Evolutionary conservation across 169 alveolate genomes (phyloP).

Genomic region (Eimeria maxima): DNA sequence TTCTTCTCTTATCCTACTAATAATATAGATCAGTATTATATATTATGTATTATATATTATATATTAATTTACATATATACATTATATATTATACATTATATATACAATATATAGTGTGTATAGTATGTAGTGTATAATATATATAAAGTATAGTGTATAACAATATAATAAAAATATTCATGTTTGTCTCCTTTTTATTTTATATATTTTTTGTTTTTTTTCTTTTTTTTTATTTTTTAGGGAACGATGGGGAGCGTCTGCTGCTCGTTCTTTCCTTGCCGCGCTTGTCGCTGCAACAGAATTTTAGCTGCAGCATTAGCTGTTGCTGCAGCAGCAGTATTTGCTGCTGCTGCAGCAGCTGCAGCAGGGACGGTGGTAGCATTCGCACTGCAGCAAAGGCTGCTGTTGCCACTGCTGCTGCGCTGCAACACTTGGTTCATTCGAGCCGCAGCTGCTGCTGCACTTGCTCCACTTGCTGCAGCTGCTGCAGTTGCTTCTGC

Average conservation of each 20-base stretch:
- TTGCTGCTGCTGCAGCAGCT: not conserved
- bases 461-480: not conserved
- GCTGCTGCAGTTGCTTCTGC: not conserved
- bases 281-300: constrained; percentile 7
- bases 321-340: constrained; percentile 2
- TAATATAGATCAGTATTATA: not conserved
- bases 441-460: not conserved
- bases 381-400: not conserved
- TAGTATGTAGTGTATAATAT: too few relatives aligned
- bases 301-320: not conserved
- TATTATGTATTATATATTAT: too few relatives aligned
- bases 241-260: not conserved
- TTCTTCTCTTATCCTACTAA: too few relatives aligned
- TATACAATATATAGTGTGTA: too few relatives aligned
- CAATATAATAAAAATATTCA: too few relatives aligned
- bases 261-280: constrained; percentile 13
- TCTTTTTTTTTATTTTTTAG: not conserved
- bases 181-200: not conserved
- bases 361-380: not conserved
- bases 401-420: too few relatives aligned
- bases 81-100: too few relatives aligned
- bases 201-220: too few relatives aligned
- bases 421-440: too few relatives aligned
- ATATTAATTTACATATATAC: too few relatives aligned
- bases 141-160: too few relatives aligned